Evolutionary conservation across 2,329 filamentous ascomycete species (phyloP).

Genomic region (Neopestalotiopsis rosae): DNA sequence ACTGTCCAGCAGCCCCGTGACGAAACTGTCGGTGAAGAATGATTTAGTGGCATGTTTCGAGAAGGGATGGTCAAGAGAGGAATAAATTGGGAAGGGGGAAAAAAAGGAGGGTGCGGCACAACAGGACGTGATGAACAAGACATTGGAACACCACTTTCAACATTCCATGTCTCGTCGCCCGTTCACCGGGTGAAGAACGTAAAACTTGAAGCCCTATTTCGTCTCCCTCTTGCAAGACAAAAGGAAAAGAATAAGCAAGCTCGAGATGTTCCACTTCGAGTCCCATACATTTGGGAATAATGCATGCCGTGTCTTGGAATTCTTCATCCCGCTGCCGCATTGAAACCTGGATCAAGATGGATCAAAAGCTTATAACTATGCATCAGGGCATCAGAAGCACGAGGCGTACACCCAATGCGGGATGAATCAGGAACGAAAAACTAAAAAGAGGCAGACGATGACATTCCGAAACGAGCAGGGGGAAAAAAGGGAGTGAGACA

Average conservation of each 20-base stretch:
- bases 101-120: background rate
- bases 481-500: background rate
- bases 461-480: background rate
- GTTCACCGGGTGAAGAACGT: background rate
- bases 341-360: too few relatives aligned
- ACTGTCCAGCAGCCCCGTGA: conserved; percentile 79
- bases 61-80: background rate
- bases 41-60: background rate
- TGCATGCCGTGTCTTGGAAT: too few relatives aligned
- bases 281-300: too few relatives aligned
- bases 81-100: background rate
- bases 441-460: conserved; percentile 13
- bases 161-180: background rate
- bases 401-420: background rate
- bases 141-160: background rate
- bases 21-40: conserved; percentile 62
- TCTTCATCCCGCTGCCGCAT: too few relatives aligned
- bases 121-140: background rate
- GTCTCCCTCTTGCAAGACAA: background rate
- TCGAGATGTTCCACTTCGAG: background rate
- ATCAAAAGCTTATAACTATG: too few relatives aligned
- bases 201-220: background rate
- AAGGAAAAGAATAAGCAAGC: background rate
- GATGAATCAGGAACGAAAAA: background rate
- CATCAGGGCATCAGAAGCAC: too few relatives aligned